These are phyloP conservation scores for Phytophthora sp. DNA, from an alignment of 352 stramenopile genomes.

Conservation along the genomic window DNA sequence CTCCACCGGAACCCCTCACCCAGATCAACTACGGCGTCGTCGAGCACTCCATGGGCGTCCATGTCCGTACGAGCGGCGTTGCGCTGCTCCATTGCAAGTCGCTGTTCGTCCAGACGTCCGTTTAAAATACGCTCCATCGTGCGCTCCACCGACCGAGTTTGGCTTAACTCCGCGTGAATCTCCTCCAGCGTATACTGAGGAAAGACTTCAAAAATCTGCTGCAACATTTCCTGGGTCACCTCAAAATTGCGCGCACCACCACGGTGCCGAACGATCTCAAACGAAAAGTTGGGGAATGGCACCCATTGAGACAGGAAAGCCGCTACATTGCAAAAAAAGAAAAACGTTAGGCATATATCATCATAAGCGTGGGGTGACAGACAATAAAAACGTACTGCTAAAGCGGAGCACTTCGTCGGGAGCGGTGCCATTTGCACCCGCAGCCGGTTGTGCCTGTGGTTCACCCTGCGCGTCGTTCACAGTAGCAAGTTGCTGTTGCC, in stretches of 20 bases:
- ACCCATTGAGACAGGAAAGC: conserved; percentile 75
- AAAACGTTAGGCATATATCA: conserved; percentile 17
- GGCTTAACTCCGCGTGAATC: conserved; percentile 57
- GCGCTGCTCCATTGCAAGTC: conserved; percentile 32
- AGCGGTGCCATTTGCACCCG: conserved; percentile 15
- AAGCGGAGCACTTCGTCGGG: conserved; percentile 74
- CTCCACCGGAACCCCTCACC: conserved; percentile 49
- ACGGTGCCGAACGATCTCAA: conserved; percentile 75
- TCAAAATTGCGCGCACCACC: conserved; percentile 38
- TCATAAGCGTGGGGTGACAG: too few species aligned
- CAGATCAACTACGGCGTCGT: conserved; percentile 44
- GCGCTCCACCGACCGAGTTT: conserved; percentile 63
- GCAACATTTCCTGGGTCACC: conserved; percentile 75
- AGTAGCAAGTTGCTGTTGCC: conserved; percentile 11
- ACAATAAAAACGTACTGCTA: conserved; percentile 61
- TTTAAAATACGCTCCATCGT: conserved; percentile 80
- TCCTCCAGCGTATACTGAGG: conserved; percentile 69
- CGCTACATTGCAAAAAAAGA: conserved; percentile 39
- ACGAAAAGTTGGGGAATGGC: conserved; percentile 75
- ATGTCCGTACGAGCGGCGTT: conserved; percentile 27
- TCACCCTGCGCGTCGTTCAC: conserved; percentile 13
- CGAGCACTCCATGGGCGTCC: conserved; percentile 34
- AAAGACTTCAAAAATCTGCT: conserved; percentile 80
- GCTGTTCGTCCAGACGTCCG: conserved; percentile 52
- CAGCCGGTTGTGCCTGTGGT: conserved; percentile 12